Base-by-base conservation (phyloP, 495 filamentous ascomycete species). In the Cercophora scortea region DNA sequence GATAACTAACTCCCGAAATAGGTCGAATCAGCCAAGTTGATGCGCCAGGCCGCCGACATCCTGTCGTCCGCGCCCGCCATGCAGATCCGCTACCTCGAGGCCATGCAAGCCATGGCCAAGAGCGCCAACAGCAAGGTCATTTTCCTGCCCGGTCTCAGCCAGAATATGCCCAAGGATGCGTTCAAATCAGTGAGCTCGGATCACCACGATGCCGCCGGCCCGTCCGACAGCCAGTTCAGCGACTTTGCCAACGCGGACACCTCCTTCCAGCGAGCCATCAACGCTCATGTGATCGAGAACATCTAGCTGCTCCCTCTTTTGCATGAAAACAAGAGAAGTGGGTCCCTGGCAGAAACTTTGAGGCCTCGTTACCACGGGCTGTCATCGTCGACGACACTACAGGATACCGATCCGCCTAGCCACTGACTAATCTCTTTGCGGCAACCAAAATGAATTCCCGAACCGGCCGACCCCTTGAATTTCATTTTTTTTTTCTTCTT, bases 31-130 rank as follows among this genome's bases (percentile, higher is more conserved):
- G 93, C 94, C 67, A 97, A 97, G 67, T 72, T 98, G 69, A 98
- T 98, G 93, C 80, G 93, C 49, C 90, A 97, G 74, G 93, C 93
- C 40, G 93, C 93, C 63, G 93, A 99, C 68, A 99, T 99, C 61
- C 68, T 98, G 53, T 86, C 81, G 49, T 89, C 83, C 33, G 94
- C 93, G 0, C 94, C 93, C 0, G 93, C 93, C 46, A 99, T 99
- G 93, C 93, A 99, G 72, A 99, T 99, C 72, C 76, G 91, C 18
- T 95, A 97, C 59, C 83, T 99, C 54, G 93, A 99, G 76, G 93
- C 93, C n/a, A 96, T 97, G 90, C 93, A 99, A 66, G 81, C 89
- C 8, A 97, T 97, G 93, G 94, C 93, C 53, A 97, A 97, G 83
- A 80, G 79, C 0, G 90, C 93, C 16, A 95, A 96, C 71, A 80